These are phyloP conservation scores for Dissophora ornata DNA, from an alignment of 192 early-diverging fungal species.

Conservation along the genomic window DNA sequence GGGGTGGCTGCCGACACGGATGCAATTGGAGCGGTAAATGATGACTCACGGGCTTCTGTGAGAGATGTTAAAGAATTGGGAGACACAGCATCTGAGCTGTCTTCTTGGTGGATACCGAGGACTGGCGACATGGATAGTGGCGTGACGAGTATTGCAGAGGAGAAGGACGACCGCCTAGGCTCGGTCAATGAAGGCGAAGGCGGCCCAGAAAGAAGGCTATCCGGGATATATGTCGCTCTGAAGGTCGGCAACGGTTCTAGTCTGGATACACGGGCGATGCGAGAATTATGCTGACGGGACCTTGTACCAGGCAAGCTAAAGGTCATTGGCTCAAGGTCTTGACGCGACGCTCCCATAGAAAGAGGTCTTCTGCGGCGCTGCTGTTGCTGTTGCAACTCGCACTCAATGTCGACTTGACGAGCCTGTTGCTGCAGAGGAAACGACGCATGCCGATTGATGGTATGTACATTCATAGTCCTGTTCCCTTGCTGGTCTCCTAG, in stretches of 20 bases:
- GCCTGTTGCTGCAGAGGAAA: too few species aligned
- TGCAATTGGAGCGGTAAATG: background rate
- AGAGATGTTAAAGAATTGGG: too few species aligned
- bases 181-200: conserved; percentile 6
- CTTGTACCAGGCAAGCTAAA: background rate
- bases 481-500: background rate
- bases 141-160: conserved; percentile 8
- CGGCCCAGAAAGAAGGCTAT: conserved; percentile 30
- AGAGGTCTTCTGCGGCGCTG: conserved; percentile 13
- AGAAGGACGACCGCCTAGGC: background rate
- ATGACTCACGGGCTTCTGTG: background rate
- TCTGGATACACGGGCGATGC: background rate
- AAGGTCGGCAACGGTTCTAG: conserved; percentile 5
- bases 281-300: background rate
- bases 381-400: background rate
- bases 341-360: background rate
- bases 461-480: too few species aligned
- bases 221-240: conserved; percentile 26
- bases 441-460: too few species aligned
- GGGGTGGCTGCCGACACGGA: background rate
- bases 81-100: too few species aligned
- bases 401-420: too few species aligned
- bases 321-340: background rate
- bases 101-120: background rate
- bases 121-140: conserved; percentile 23